A percentile compares a stretch with the other conserved stretches of the same genome.
Evolutionary conservation across 192 early-diverging fungal species (phyloP).

Genomic region (Backusella circina): DNA sequence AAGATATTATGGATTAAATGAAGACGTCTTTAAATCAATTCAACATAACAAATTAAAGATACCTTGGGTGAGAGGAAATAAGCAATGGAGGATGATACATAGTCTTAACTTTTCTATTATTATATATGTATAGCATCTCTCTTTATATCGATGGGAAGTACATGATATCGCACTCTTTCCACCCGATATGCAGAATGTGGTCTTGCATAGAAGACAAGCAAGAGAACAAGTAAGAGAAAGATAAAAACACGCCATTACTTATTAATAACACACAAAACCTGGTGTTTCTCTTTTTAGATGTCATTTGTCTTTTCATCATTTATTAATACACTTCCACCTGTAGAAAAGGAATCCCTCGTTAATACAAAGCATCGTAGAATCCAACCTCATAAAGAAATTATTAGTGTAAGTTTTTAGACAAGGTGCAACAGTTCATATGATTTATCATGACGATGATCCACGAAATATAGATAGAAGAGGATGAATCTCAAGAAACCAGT

Average conservation of each 20-base stretch:
- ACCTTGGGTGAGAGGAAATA: neutral
- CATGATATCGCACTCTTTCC: constrained; percentile 44
- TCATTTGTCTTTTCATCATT: neutral
- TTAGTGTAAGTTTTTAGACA: neutral
- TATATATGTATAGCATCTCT: constrained; percentile 27
- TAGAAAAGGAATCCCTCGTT: constrained; percentile 2
- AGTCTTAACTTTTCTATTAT: neutral
- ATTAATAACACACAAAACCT: neutral
- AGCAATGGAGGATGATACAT: neutral
- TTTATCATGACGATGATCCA: neutral
- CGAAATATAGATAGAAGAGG: neutral
- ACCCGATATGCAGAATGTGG: constrained; percentile 33
- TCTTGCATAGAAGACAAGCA: constrained; percentile 31
- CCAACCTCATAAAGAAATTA: neutral
- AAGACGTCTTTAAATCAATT: neutral
- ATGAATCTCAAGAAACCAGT: constrained; percentile 15
- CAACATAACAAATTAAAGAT: neutral
- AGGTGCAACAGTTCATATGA: too few species aligned
- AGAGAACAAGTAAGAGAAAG: constrained; percentile 34
- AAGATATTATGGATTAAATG: neutral
- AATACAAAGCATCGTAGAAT: constrained; percentile 6
- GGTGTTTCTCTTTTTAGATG: constrained; percentile 23
- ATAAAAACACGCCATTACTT: neutral
- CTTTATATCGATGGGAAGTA: constrained; percentile 50
- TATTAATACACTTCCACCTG: neutral